Base-by-base conservation (phyloP, 768 basidiomycete genomes). In the Dentipellis sp. region DNA sequence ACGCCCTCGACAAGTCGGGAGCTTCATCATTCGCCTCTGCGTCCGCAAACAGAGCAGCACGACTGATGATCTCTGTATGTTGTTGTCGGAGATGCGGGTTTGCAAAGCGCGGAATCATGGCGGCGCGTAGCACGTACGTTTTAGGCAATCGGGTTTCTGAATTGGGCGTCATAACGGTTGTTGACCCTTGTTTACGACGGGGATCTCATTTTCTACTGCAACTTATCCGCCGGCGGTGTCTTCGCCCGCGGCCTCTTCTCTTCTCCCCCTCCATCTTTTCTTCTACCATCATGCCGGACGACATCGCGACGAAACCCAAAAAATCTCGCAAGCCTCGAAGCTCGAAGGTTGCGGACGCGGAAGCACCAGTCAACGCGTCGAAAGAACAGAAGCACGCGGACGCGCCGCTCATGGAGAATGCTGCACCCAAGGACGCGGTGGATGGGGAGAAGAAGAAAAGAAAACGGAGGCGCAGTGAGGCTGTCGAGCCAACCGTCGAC, bases 81-180 rank as follows among this genome's bases (percentile, higher is more conserved):
- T 22, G 53, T 40, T 50, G 37, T n/a, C 23, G n/a, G 17, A 53
- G 35, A 52, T 49, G 45, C 35, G 57, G 49, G 49, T 50, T 56
- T 19, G 55, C 50, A 50, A 54, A 54, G 21, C 22, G 55, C 14
- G 52, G 53, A 37, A 56, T 48, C 60, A 61, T 9, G 42, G 8
- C 6, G 35, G 45, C 2, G 23, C 16, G 16, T 29, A 52, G 14
- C 34, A 22, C 14, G 12, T 29, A 49, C 12, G 8, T 50, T 34
- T n/a, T 16, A 23, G 48, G 29, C 22, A 50, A 23, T 14, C 8
- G 10, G 48, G 22, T 50, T 50, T 23, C 22, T 10, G 17, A 50
- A 50, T 23, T 11, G 29, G 48, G 42, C n/a, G n/a, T 45, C 19
- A 16, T 45, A 19, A 50, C 8, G 11, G 22, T 50, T 23, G 21